Conservation (phyloP, 2,329 filamentous ascomycete species). For the Drechslerella coelobrocha region DNA sequence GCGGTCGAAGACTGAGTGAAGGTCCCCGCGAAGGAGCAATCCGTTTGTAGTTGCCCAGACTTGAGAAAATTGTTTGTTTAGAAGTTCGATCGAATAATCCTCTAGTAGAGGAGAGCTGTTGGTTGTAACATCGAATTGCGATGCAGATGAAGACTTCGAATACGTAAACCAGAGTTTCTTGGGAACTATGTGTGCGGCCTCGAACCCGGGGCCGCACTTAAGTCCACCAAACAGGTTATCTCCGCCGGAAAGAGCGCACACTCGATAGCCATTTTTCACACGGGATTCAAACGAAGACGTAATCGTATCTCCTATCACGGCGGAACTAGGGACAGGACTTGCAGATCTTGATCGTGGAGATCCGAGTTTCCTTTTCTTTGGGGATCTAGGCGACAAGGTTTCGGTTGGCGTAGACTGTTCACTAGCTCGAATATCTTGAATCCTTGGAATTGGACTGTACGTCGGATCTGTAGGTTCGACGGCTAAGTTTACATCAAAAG, state of each 20-base stretch:
- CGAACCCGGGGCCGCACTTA: neutral
- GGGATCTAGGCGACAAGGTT: too few relatives aligned
- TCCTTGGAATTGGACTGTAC: neutral
- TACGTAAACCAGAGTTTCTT: neutral
- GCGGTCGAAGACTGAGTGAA: neutral
- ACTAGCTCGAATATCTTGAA: neutral
- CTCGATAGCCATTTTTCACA: neutral
- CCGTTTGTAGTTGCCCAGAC: neutral
- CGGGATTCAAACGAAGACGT: neutral
- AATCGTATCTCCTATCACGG: neutral
- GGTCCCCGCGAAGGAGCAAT: neutral
- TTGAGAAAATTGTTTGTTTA: neutral
- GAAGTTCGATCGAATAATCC: neutral
- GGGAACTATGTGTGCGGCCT: neutral
- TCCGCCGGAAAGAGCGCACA: neutral
- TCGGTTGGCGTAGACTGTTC: neutral
- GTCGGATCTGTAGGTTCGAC: neutral
- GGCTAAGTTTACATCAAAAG: neutral
- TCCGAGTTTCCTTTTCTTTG: neutral
- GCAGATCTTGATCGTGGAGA: neutral
- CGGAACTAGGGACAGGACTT: neutral
- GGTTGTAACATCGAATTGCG: neutral
- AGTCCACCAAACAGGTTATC: neutral
- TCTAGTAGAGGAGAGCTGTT: neutral
- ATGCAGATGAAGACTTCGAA: neutral